phyloP scores from a whole-genome alignment of 1,284 basidiomycete species.

The Irpex rosettiformis region DNA sequence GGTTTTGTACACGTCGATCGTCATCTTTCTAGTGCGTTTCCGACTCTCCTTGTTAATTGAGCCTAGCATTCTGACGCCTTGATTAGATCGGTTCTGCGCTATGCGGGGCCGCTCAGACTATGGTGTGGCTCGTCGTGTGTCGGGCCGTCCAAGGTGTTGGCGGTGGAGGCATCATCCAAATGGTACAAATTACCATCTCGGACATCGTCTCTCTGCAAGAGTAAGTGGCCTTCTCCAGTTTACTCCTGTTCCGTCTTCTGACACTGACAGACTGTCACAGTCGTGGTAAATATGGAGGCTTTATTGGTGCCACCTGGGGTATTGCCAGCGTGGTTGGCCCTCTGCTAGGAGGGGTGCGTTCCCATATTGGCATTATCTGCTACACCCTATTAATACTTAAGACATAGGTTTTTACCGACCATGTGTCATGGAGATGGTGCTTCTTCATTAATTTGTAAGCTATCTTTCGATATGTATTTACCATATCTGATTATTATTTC shows the following conservation, averaged over 20 bases:
- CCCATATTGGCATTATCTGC: background rate
- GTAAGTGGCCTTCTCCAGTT: conserved; percentile 39
- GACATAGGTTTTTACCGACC: conserved; percentile 59
- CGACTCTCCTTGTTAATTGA: background rate
- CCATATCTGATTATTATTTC: conserved; percentile 1
- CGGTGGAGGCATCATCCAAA: conserved; percentile 71
- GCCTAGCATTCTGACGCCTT: background rate
- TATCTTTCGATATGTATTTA: background rate
- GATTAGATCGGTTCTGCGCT: conserved; percentile 75
- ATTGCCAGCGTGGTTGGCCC: conserved; percentile 79
- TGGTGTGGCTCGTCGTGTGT: conserved; percentile 70
- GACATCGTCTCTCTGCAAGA: conserved; percentile 78
- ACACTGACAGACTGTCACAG: conserved; percentile 33
- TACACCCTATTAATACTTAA: conserved; percentile 4
- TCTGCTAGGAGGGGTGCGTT: conserved; percentile 64
- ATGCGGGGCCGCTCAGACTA: conserved; percentile 78
- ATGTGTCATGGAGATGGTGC: conserved; percentile 77
- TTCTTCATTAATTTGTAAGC: conserved; percentile 73
- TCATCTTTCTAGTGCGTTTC: conserved; percentile 60
- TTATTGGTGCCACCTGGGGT: conserved; percentile 79
- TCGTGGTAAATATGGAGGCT: conserved; percentile 72
- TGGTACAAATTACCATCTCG: conserved; percentile 69
- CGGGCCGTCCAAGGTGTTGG: conserved; percentile 84
- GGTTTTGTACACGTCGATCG: conserved; percentile 65
- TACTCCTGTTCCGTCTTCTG: background rate